Evolutionary conservation across 2,329 filamentous ascomycete species (phyloP).

Genomic region (Hypoxylon sp.): DNA sequence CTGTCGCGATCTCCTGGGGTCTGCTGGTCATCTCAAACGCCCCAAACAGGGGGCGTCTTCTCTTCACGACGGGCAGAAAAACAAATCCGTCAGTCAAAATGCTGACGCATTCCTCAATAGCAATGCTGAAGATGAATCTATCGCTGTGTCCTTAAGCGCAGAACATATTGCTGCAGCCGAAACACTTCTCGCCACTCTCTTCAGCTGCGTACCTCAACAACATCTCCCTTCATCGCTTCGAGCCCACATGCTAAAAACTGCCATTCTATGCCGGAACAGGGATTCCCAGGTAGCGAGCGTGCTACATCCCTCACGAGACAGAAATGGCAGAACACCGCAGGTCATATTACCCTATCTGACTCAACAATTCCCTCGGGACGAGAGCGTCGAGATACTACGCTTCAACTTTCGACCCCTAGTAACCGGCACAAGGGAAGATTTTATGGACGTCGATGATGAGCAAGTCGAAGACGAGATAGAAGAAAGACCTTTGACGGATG

Average conservation of each 20-base stretch:
- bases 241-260: conserved; percentile 81
- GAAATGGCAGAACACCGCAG: conserved; percentile 72
- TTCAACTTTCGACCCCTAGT: conserved; percentile 64
- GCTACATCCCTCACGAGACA: conserved; percentile 77
- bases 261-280: conserved; percentile 76
- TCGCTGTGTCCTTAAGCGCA: conserved; percentile 53
- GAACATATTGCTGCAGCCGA: conserved; percentile 68
- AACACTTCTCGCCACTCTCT: conserved; percentile 69
- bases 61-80: conserved; percentile 56
- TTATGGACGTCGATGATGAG: conserved; percentile 54
- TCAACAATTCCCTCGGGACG: conserved; percentile 70
- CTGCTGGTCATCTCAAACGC: conserved; percentile 61
- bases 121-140: conserved; percentile 50
- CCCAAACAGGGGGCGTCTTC: conserved; percentile 49
- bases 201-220: conserved; percentile 73
- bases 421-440: conserved; percentile 45
- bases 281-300: conserved; percentile 84
- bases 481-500: conserved; percentile 38
- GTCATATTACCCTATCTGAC: conserved; percentile 86
- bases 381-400: conserved; percentile 77
- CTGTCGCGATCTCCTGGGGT: conserved; percentile 78
- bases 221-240: conserved; percentile 78
- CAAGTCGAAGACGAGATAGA: conserved; percentile 50
- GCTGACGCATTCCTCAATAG: conserved; percentile 77
- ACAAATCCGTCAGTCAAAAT: conserved; percentile 65